Percentiles rank a stretch among this genome's conserved stretches.
Conservation (phyloP, 2,329 filamentous ascomycete genomes). For the Microcyclospora pomicola region DNA sequence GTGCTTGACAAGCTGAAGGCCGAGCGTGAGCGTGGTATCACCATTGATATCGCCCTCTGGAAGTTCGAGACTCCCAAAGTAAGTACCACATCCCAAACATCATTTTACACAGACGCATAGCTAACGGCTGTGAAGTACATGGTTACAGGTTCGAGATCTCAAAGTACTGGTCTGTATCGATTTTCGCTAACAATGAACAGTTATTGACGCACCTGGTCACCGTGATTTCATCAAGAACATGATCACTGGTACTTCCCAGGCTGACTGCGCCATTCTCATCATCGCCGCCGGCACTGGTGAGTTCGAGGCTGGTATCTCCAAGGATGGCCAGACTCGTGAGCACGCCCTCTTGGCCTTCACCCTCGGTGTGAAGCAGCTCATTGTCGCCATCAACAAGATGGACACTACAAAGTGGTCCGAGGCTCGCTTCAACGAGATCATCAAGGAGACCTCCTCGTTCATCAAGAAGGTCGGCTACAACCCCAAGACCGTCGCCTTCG, state of each 20-base stretch:
- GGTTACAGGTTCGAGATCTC: no score
- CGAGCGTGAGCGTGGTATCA: slow-evolving; percentile 99
- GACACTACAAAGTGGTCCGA: slow-evolving; percentile 98
- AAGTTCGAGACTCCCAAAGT: slow-evolving; percentile 99
- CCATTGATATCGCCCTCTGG: slow-evolving; percentile 99
- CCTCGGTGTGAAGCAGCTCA: slow-evolving; percentile 99
- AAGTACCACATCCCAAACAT: slow-evolving; percentile 69
- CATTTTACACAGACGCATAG: no score
- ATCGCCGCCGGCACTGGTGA: slow-evolving; percentile 99
- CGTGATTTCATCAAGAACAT: slow-evolving; percentile 99
- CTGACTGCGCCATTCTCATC: slow-evolving; percentile 99
- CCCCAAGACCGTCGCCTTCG: slow-evolving; percentile 96
- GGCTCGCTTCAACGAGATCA: slow-evolving; percentile 94
- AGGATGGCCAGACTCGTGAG: slow-evolving; percentile 99
- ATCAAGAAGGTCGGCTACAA: slow-evolving; percentile 99
- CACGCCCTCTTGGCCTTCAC: slow-evolving; percentile 99
- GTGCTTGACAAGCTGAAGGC: slow-evolving; percentile 99
- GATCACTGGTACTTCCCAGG: slow-evolving; percentile 99
- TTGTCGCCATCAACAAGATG: slow-evolving; percentile 99
- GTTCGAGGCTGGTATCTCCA: slow-evolving; percentile 99
- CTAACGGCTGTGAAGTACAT: no score
- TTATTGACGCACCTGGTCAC: slow-evolving; percentile 83
- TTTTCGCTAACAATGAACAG: no score
- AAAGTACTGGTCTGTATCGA: no score
- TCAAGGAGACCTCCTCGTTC: slow-evolving; percentile 99